Percentiles rank a stretch among this genome's conserved stretches.
Evolutionary conservation across 2,329 filamentous ascomycete genomes (phyloP).

Genomic region (Cytospora piceae): DNA sequence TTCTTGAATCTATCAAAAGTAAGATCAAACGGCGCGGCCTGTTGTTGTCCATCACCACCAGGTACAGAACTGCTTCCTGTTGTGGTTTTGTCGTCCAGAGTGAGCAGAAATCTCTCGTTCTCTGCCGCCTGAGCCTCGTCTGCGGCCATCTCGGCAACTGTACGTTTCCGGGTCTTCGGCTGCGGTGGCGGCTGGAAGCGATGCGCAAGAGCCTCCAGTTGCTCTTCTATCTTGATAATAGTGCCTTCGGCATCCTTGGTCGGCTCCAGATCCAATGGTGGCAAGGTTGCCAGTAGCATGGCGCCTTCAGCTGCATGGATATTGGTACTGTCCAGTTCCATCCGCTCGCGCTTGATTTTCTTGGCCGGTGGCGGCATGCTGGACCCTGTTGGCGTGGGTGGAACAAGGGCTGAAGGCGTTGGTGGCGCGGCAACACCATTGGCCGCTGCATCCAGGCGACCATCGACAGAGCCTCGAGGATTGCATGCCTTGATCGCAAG

Average conservation of each 20-base stretch:
- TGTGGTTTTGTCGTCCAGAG: conserved; percentile 81
- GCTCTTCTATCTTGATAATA: conserved; percentile 67
- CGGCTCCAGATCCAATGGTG: conserved; percentile 77
- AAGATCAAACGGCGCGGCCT: conserved; percentile 75
- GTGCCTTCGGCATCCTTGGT: conserved; percentile 70
- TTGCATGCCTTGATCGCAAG: conserved; percentile 76
- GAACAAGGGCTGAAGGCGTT: conserved; percentile 64
- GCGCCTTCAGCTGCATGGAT: conserved; percentile 76
- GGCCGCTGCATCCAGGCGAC: conserved; percentile 32
- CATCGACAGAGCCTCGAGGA: conserved; percentile 53
- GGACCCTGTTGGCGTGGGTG: conserved; percentile 64
- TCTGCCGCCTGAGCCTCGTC: conserved; percentile 91
- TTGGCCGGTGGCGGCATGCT: conserved; percentile 65
- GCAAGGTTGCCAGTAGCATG: conserved; percentile 72
- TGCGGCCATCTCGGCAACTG: conserved; percentile 90
- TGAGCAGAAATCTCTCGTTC: conserved; percentile 89
- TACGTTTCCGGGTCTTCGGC: conserved; percentile 89
- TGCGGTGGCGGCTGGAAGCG: conserved; percentile 77
- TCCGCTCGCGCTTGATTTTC: conserved; percentile 69
- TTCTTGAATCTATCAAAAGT: conserved; percentile 92
- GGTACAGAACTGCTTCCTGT: conserved; percentile 61
- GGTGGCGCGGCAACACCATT: conserved; percentile 63
- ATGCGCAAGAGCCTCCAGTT: conserved; percentile 60
- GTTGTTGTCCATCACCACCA: conserved; percentile 75
- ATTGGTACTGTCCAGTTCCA: conserved; percentile 76